phyloP scores from a whole-genome alignment of 306 rosid genomes.

The Gynostemma pentaphyllum region DNA sequence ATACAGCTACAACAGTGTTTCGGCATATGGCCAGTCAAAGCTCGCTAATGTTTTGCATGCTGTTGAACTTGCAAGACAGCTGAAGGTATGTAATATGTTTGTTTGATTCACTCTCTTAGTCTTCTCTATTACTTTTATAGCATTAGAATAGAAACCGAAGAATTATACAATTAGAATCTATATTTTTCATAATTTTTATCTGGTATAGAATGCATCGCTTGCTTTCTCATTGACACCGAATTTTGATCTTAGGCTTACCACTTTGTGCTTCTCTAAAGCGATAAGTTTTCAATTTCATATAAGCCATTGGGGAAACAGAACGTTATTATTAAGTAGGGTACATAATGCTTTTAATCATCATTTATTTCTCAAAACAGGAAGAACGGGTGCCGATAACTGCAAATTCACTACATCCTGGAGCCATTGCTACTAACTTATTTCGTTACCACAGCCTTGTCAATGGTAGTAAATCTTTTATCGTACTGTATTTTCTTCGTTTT shows the following conservation, averaged over 20 bases:
- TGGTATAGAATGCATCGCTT: no score
- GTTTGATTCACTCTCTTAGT: neutral
- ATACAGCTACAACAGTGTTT: conserved; percentile 44
- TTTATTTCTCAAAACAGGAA: conserved; percentile 12
- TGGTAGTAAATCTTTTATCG: conserved; percentile 21
- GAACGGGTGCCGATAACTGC: conserved; percentile 25
- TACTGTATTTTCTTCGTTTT: neutral
- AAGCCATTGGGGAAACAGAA: neutral
- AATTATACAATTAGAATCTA: neutral
- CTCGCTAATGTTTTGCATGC: conserved; percentile 71
- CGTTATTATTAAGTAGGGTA: neutral
- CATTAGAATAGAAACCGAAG: neutral
- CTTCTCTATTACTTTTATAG: neutral
- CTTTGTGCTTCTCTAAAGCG: neutral
- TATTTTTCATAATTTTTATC: no score
- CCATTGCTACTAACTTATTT: conserved; percentile 20
- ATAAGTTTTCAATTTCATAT: neutral
- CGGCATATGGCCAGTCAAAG: conserved; percentile 80
- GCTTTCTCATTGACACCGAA: neutral
- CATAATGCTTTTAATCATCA: neutral
- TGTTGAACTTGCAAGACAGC: conserved; percentile 43
- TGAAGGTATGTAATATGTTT: conserved; percentile 36
- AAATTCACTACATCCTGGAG: conserved; percentile 29
- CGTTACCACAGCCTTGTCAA: conserved; percentile 21
- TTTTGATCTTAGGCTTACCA: neutral